Evolutionary conservation across 2,329 filamentous ascomycete species (phyloP).

Genomic region (Nigrospora oryzae): DNA sequence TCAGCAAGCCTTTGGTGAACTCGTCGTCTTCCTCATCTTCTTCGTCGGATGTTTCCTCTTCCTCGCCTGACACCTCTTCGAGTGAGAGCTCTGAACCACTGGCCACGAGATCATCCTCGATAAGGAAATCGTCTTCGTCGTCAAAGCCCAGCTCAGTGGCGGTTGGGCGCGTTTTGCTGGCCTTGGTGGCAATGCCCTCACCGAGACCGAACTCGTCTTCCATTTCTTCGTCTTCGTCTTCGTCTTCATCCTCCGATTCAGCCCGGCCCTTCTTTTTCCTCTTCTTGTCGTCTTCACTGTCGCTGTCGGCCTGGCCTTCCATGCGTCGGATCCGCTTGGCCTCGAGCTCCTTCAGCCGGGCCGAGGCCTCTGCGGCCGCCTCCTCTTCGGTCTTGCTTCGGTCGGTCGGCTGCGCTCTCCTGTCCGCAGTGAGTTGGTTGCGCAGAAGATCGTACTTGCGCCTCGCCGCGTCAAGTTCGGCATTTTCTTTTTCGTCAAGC

Average conservation of each 20-base stretch:
- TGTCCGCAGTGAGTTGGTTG: constrained; percentile 75
- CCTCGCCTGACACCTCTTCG: constrained; percentile 4
- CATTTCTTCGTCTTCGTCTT: constrained; percentile 32
- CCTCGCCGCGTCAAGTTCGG: constrained; percentile 48
- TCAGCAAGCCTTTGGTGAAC: constrained; percentile 62
- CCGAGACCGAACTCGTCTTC: constrained; percentile 53
- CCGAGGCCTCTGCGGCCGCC: constrained; percentile 67
- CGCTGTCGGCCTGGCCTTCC: constrained; percentile 58
- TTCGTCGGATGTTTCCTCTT: constrained; percentile 36
- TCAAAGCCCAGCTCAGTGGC: constrained; percentile 65
- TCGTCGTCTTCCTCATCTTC: constrained; percentile 47
- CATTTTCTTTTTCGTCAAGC: constrained; percentile 9
- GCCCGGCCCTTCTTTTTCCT: constrained; percentile 6
- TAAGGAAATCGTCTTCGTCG: constrained; percentile 88
- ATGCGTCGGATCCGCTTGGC: constrained; percentile 76
- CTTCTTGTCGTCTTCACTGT: constrained; percentile 23
- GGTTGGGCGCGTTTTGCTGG: constrained; percentile 38
- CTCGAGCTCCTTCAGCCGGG: constrained; percentile 71
- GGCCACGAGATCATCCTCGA: constrained; percentile 83
- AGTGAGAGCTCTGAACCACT: constrained; percentile 27
- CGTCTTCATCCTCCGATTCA: constrained; percentile 20
- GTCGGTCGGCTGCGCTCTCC: constrained; percentile 75
- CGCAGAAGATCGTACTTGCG: constrained; percentile 83
- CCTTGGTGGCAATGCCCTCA: constrained; percentile 32
- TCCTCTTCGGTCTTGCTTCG: constrained; percentile 90